Evolutionary conservation across 148 eudicot genomes (phyloP).

Genomic region (Nyssa sinensis): DNA sequence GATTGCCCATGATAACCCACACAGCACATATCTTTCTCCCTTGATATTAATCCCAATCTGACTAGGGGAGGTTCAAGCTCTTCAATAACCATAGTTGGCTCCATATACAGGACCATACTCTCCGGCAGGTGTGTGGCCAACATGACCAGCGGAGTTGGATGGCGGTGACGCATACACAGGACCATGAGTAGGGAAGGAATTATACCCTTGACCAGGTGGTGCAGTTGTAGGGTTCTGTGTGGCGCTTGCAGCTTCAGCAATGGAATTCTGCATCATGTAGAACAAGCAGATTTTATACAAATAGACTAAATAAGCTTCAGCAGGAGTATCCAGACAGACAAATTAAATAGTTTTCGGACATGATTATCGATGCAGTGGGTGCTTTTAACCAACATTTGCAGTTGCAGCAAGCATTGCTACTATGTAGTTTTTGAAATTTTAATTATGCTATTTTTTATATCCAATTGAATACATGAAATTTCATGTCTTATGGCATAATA

Average conservation of each 20-base stretch:
- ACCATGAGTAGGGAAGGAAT: constrained; percentile 37
- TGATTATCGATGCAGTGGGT: too few relatives aligned
- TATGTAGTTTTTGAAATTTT: too few relatives aligned
- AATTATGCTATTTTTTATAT: too few relatives aligned
- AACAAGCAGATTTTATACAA: too few relatives aligned
- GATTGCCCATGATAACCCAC: background rate
- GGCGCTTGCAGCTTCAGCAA: constrained; percentile 43
- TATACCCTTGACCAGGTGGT: constrained; percentile 37
- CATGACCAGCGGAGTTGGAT: constrained; percentile 24
- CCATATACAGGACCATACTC: constrained; percentile 37
- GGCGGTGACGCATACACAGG: constrained; percentile 30
- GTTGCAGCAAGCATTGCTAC: too few relatives aligned
- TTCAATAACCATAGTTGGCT: constrained; percentile 32
- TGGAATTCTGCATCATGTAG: constrained; percentile 35
- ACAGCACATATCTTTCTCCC: background rate
- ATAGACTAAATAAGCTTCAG: too few relatives aligned
- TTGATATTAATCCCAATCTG: background rate
- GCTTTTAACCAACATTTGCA: too few relatives aligned
- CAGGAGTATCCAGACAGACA: too few relatives aligned
- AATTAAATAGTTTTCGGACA: too few relatives aligned
- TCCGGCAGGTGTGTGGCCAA: constrained; percentile 30
- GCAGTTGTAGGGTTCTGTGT: constrained; percentile 36
- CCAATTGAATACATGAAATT: too few relatives aligned
- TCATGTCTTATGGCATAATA: too few relatives aligned
- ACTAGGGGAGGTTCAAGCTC: background rate